Evolutionary conservation across 208 protist species (phyloP), one percentile per base, ranked within the genome.

Genomic region (Trypanosoma caninum): DNA sequence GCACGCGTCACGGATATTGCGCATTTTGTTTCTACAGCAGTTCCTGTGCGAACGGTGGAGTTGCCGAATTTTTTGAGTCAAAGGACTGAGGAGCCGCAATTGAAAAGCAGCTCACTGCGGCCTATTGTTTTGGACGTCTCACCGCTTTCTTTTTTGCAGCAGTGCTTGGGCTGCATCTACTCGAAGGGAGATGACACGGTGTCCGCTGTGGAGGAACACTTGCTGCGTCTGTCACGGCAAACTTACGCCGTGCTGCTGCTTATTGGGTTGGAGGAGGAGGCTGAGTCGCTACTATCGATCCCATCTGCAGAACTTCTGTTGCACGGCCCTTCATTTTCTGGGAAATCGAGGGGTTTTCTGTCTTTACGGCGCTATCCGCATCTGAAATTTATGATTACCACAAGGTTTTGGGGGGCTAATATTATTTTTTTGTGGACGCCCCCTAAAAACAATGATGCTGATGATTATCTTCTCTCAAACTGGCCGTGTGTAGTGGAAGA

Each of bases 111-210:
- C 4, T 60, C 72, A 30, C 37, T 81, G 34, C 80, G 76, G 48
- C 70, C 82, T 3, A 76, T 90, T 42, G 74, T 91, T 10, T 52
- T 93, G 18, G 81, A 91, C 31, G 57, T 90, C 10, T 91, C 80
- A 20, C 82, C 83, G 3, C 37, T 72, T 2, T 72, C 69, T 1
- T 73, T 47, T 27, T 61, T 89, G 44, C 63, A 42, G 33, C 38
- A 30, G 7, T 90, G 83, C 46, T 62, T 93, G 9, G n/a, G 34
- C 16, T 74, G 46, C 40, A 18, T 74, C 1, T 66, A 67, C 34
- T 18, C 51, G 7, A 45, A 47, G 30, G 38, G 54, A 3, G 23
- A 48, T 0, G 56, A 47, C 13, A 53, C 51, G 9, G 60, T 14
- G 22, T 62, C 54, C 10, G 76, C 78, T 20, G 78, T 79, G 4